phyloP scores from a whole-genome alignment of 2,329 filamentous ascomycete species.

The Tolypocladium capitatum region DNA sequence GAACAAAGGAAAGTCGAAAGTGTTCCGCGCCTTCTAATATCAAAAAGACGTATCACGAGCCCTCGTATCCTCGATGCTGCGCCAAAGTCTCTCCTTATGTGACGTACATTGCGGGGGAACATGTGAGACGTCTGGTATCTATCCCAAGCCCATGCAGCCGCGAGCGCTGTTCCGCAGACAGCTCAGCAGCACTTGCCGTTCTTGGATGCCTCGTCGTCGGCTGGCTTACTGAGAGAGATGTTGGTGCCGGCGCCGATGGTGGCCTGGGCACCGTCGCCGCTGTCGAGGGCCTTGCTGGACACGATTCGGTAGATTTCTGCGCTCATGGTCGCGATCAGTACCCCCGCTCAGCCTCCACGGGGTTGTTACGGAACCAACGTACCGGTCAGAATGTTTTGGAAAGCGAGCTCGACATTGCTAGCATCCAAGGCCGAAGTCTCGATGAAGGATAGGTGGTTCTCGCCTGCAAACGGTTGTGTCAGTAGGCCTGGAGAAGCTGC shows the following conservation, averaged over 20 bases:
- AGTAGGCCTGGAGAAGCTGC: slow-evolving; percentile 1
- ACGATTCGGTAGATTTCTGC: slow-evolving; percentile 99
- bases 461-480: slow-evolving; percentile 43
- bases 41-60: slow-evolving; percentile 22
- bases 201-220: slow-evolving; percentile 63
- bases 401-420: slow-evolving; percentile 97
- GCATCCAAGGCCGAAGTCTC: slow-evolving; percentile 97
- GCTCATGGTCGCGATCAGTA: slow-evolving; percentile 2
- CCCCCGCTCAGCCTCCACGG: background rate
- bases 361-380: slow-evolving; percentile 19
- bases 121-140: slow-evolving; percentile 21
- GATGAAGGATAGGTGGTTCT: slow-evolving; percentile 97
- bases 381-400: slow-evolving; percentile 99
- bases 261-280: slow-evolving; percentile 68
- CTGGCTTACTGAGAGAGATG: slow-evolving; percentile 76
- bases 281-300: slow-evolving; percentile 91
- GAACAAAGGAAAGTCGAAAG: slow-evolving; percentile 25
- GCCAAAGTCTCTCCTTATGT: slow-evolving; percentile 17
- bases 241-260: slow-evolving; percentile 69
- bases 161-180: slow-evolving; percentile 11
- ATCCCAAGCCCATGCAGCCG: slow-evolving; percentile 14
- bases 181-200: slow-evolving; percentile 68
- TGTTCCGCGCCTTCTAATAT: slow-evolving; percentile 27
- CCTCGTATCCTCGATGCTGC: slow-evolving; percentile 18
- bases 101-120: slow-evolving; percentile 19